These are phyloP conservation scores for Pyrenochaeta sp. DNA, from an alignment of 2,329 filamentous ascomycete species.

Conservation along the genomic window DNA sequence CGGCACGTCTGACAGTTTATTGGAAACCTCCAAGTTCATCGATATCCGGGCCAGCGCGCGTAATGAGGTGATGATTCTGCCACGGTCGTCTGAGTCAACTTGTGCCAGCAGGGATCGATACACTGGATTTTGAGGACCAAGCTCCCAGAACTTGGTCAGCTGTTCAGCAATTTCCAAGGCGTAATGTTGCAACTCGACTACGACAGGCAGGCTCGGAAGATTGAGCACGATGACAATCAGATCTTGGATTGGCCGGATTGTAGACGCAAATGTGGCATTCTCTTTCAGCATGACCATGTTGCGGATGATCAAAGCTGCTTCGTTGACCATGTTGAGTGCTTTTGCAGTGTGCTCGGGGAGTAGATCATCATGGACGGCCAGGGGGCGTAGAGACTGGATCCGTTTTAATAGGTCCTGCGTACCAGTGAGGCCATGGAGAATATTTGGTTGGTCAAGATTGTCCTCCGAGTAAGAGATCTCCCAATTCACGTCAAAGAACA, in stretches of 20 bases:
- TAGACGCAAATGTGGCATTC: constrained; percentile 82
- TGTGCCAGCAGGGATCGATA: constrained; percentile 74
- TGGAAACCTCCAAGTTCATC: constrained; percentile 82
- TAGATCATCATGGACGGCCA: constrained; percentile 71
- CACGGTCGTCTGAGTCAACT: constrained; percentile 71
- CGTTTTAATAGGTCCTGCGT: constrained; percentile 76
- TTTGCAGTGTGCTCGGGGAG: constrained; percentile 75
- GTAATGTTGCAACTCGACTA: constrained; percentile 88
- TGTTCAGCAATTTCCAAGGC: constrained; percentile 92
- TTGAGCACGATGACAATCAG: constrained; percentile 82
- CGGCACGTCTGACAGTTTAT: constrained; percentile 77
- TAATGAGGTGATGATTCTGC: constrained; percentile 79
- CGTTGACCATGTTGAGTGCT: constrained; percentile 77
- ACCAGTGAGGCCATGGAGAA: constrained; percentile 70
- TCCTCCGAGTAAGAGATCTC: constrained; percentile 72
- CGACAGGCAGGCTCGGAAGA: constrained; percentile 73
- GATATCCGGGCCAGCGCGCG: constrained; percentile 86
- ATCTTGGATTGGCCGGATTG: constrained; percentile 78
- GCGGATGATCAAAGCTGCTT: constrained; percentile 85
- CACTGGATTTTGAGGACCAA: constrained; percentile 77
- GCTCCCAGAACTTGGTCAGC: constrained; percentile 78
- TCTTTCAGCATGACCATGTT: constrained; percentile 96
- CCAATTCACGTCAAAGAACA: constrained; percentile 87
- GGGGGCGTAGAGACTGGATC: constrained; percentile 66
- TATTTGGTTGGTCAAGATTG: constrained; percentile 56